Evolutionary conservation across 345 rosid genomes (phyloP).

Genomic region (Euclidium syriacum): DNA sequence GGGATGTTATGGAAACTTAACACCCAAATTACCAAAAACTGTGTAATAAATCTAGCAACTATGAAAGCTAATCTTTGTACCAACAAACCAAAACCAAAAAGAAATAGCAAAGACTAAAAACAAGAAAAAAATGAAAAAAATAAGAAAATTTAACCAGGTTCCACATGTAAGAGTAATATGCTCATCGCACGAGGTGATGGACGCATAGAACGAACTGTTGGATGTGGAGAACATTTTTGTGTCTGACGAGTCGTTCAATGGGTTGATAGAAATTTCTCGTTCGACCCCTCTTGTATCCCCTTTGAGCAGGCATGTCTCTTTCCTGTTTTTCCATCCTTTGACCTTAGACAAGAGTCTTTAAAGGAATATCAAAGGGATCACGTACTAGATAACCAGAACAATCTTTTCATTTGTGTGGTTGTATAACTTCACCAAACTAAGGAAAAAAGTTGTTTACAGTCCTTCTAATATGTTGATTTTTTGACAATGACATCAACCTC

Average conservation of each 20-base stretch:
- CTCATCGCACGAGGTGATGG: slow-evolving; percentile 71
- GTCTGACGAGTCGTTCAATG: slow-evolving; percentile 48
- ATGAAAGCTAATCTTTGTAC: too few relatives aligned
- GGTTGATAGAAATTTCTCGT: slow-evolving; percentile 50
- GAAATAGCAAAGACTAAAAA: too few relatives aligned
- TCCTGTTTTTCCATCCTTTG: slow-evolving; percentile 50
- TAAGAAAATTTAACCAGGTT: too few relatives aligned
- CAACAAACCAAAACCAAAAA: too few relatives aligned
- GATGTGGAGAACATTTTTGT: slow-evolving; percentile 63
- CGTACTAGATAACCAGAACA: slow-evolving; percentile 65
- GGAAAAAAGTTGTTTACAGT: slow-evolving; percentile 52
- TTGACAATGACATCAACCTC: slow-evolving; percentile 47
- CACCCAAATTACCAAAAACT: too few relatives aligned
- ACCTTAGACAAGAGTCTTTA: slow-evolving; percentile 40
- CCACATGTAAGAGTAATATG: slow-evolving; percentile 63
- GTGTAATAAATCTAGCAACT: too few relatives aligned
- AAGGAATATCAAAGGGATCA: slow-evolving; percentile 54
- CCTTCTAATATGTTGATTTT: slow-evolving; percentile 43
- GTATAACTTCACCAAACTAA: slow-evolving; percentile 44
- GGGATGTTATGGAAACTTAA: too few relatives aligned
- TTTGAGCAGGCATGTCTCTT: slow-evolving; percentile 46
- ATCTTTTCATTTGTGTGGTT: slow-evolving; percentile 50
- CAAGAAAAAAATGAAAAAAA: too few relatives aligned
- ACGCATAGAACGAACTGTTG: too few relatives aligned
- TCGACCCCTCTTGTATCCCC: too few relatives aligned